A percentile compares a stretch with the other conserved stretches of the same genome.
Evolutionary conservation across 176 grass and related monocot species (phyloP).

Genomic region (Eragrostis nindensis): DNA sequence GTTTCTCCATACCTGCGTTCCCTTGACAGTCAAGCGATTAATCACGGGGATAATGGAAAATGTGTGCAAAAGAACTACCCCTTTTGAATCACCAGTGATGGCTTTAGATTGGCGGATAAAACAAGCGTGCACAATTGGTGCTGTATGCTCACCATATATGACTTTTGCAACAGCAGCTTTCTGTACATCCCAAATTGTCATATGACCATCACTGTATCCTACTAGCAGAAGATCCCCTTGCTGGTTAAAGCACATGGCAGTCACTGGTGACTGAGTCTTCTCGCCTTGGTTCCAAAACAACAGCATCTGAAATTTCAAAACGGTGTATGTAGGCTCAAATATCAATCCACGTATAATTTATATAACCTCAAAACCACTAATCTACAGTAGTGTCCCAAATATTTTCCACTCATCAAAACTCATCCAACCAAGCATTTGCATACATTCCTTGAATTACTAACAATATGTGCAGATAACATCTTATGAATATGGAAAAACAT

Average conservation of each 20-base stretch:
- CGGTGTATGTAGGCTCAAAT: slow-evolving; percentile 29
- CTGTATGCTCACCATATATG: slow-evolving; percentile 83
- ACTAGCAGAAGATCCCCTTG: slow-evolving; percentile 92
- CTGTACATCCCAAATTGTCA: slow-evolving; percentile 94
- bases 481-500: not conserved
- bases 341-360: slow-evolving; percentile 13
- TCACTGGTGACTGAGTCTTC: slow-evolving; percentile 78
- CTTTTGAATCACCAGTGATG: slow-evolving; percentile 91
- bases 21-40: slow-evolving; percentile 90
- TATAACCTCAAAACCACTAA: slow-evolving; percentile 15
- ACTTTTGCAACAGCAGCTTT: slow-evolving; percentile 80
- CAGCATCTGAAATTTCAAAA: slow-evolving; percentile 69
- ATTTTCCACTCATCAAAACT: slow-evolving; percentile 15
- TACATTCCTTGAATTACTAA: slow-evolving; percentile 17
- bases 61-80: slow-evolving; percentile 85
- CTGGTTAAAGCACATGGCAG: slow-evolving; percentile 97
- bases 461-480: not conserved
- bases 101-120: slow-evolving; percentile 97
- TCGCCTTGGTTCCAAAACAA: slow-evolving; percentile 93
- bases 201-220: slow-evolving; percentile 92
- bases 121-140: slow-evolving; percentile 83
- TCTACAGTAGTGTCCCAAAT: not conserved
- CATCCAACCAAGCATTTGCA: slow-evolving; percentile 14
- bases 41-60: slow-evolving; percentile 90
- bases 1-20: slow-evolving; percentile 59